Base-by-base conservation (phyloP, 2,329 filamentous ascomycete genomes). In the Plenodomus tracheiphilus region DNA sequence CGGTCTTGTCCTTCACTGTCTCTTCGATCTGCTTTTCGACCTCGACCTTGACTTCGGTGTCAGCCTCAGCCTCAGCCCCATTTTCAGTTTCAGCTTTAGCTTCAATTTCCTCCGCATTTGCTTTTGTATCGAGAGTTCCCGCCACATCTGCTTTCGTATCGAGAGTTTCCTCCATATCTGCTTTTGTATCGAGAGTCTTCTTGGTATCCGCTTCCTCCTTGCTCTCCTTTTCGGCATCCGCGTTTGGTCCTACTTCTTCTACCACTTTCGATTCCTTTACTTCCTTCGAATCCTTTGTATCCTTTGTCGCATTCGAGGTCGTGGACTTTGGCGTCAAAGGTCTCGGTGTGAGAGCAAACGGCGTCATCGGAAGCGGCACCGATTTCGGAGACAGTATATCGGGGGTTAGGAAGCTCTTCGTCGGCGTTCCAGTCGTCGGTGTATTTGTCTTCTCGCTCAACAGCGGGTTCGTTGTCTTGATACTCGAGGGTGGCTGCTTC, bases 391-490 rank as follows among this genome's bases (percentile, higher is more conserved):
- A 56, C 9, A 57, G 43, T 3, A 59, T 45, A 4, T 32, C 28
- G 7, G 28, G 9, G 28, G 28, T 15, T 11, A 32, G 28, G 11
- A 32, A 15, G 13, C 28, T 15, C 28, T 25, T 25, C 10, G 13
- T 32, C 28, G 66, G 63, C 8, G 59, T n/a, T n/a, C n/a, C n/a
- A n/a, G n/a, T 25, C 10, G 13, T 32, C 28, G 66, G 63, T 8
- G 59, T 61, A 41, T 64, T 66, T 7, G 61, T 61, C 52, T 72
- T 72, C 58, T 70, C 61, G 0, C 62, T 59, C 54, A 66, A 59
- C 62, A 65, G 58, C 46, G 61, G 70, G 46, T 70, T 73, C 3
- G 68, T 71, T 2, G 67, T 72, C 17, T 66, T 61, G 44, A 71
- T 71, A 28, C 65, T 66, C 11, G 52, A 51, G 6, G 67, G 69